These are phyloP conservation scores for Cicer bijugum DNA, from an alignment of 306 rosid species.

Conservation along the genomic window DNA sequence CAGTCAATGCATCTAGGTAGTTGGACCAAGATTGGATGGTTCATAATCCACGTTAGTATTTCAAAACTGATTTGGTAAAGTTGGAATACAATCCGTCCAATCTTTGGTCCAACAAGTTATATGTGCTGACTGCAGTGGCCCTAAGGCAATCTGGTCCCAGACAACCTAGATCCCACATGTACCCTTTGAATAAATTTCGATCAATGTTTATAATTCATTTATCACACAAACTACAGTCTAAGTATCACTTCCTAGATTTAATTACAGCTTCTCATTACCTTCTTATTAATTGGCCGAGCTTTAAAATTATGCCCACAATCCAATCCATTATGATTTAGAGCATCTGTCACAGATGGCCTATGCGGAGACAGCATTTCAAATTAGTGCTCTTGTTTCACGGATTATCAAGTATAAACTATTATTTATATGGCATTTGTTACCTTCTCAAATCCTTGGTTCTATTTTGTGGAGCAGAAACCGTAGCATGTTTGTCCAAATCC, in stretches of 20 bases:
- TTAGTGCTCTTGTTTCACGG: slow-evolving; percentile 40
- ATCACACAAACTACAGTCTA: neutral
- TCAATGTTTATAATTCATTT: slow-evolving; percentile 14
- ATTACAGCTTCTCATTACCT: slow-evolving; percentile 55
- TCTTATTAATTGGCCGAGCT: slow-evolving; percentile 79
- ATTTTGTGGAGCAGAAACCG: slow-evolving; percentile 50
- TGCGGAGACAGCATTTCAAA: slow-evolving; percentile 39
- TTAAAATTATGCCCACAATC: slow-evolving; percentile 60
- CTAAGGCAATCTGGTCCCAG: neutral
- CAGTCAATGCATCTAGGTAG: neutral
- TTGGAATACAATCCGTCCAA: neutral
- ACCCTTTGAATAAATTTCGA: slow-evolving; percentile 21
- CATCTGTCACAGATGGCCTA: slow-evolving; percentile 65
- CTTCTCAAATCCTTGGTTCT: slow-evolving; percentile 61
- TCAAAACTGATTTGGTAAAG: neutral
- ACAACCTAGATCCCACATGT: neutral
- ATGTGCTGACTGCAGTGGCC: neutral
- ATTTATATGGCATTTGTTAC: slow-evolving; percentile 49
- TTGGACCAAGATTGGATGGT: neutral
- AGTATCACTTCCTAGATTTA: slow-evolving; percentile 25
- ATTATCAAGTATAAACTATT: slow-evolving; percentile 32
- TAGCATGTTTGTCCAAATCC: slow-evolving; percentile 57
- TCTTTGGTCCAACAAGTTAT: neutral
- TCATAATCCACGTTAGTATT: neutral
- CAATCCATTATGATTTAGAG: slow-evolving; percentile 57